Conservation (phyloP, 306 rosid species). For the Castanea mollissima region DNA sequence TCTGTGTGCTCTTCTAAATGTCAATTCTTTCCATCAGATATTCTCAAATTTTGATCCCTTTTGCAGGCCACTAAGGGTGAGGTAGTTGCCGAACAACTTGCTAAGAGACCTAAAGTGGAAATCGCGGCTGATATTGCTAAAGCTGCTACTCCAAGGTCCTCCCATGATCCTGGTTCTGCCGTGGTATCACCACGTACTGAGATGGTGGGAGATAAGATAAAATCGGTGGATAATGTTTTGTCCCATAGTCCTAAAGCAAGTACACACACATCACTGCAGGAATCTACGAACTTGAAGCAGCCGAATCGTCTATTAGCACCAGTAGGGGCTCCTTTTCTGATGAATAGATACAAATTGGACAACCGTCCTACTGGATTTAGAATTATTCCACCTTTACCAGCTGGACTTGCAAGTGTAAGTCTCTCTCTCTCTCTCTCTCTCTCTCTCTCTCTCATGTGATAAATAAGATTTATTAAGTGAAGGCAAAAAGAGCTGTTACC, state of each 20-base stretch:
- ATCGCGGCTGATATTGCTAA: conserved; percentile 45
- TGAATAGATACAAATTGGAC: conserved; percentile 75
- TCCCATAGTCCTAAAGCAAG: conserved; percentile 61
- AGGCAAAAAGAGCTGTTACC: not conserved
- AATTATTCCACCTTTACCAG: conserved; percentile 77
- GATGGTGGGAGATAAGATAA: conserved; percentile 45
- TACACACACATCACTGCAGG: conserved; percentile 44
- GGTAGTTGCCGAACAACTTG: conserved; percentile 52
- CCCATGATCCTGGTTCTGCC: conserved; percentile 41
- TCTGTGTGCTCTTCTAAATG: not conserved
- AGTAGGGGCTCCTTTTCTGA: conserved; percentile 33
- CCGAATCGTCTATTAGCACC: conserved; percentile 47
- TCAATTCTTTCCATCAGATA: conserved; percentile 3
- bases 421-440: not conserved
- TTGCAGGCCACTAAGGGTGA: conserved; percentile 79
- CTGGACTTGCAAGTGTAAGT: conserved; percentile 77
- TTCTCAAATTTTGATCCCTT: conserved; percentile 22
- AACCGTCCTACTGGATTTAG: conserved; percentile 76
- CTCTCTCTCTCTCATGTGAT: too few species aligned
- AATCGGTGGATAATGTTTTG: conserved; percentile 32
- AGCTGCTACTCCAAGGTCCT: conserved; percentile 48
- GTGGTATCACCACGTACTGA: conserved; percentile 48
- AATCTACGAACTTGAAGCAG: conserved; percentile 54
- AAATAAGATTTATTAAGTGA: too few species aligned
- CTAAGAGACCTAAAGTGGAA: conserved; percentile 74